These are phyloP conservation scores for Alternaria postmessia DNA, from an alignment of 2,329 filamentous ascomycete genomes.

Conservation along the genomic window DNA sequence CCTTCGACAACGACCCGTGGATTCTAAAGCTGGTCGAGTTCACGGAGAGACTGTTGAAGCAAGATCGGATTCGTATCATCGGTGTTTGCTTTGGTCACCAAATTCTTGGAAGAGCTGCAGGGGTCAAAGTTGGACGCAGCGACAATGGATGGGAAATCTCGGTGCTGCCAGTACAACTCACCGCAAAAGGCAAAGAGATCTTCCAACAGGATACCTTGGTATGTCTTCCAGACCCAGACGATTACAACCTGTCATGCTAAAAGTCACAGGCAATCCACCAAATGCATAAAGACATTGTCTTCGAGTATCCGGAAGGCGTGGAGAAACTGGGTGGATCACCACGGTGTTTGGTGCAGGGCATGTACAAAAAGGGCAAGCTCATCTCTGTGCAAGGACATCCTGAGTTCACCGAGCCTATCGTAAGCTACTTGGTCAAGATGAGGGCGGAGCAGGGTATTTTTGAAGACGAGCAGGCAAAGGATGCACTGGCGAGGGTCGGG, in stretches of 20 bases:
- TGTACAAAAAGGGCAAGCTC: constrained; percentile 72
- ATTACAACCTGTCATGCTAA: constrained; percentile 1
- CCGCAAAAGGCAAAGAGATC: constrained; percentile 72
- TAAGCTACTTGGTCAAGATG: constrained; percentile 70
- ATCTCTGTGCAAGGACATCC: constrained; percentile 88
- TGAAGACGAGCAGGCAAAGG: constrained; percentile 70
- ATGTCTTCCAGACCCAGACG: constrained; percentile 32
- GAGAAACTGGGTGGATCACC: constrained; percentile 70
- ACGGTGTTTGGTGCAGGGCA: constrained; percentile 78
- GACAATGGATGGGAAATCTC: constrained; percentile 82
- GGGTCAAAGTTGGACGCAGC: constrained; percentile 70
- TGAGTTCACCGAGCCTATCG: constrained; percentile 78
- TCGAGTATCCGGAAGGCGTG: constrained; percentile 67
- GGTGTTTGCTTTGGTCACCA: constrained; percentile 91
- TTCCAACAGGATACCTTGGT: constrained; percentile 73
- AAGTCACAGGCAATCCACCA: constrained; percentile 73
- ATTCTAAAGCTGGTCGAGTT: constrained; percentile 77
- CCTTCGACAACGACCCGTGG: constrained; percentile 79
- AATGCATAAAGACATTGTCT: constrained; percentile 85
- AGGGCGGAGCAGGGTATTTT: constrained; percentile 75
- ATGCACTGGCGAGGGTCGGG: constrained; percentile 71
- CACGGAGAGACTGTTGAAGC: constrained; percentile 65
- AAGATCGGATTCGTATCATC: constrained; percentile 72
- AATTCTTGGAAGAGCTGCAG: constrained; percentile 78
- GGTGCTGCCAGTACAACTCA: constrained; percentile 74